Base-by-base conservation (phyloP, 164 flowering plant species). In the Nelumbo lutea region DNA sequence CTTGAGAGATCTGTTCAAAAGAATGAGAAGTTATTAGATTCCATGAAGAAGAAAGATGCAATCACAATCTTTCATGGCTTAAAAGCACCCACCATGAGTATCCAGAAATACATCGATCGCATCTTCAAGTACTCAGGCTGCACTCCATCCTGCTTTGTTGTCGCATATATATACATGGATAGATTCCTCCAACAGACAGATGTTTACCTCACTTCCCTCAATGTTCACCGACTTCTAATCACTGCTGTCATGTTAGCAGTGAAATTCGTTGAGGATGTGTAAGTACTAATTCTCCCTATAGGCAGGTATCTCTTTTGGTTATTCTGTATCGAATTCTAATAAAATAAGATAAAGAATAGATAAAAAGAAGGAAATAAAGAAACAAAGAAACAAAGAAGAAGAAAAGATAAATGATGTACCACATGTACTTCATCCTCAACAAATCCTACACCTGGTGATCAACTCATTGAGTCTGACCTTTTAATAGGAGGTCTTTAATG, bases 91-190 rank as follows among this genome's bases (percentile, higher is more conserved):
- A 64, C 77, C 27, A 47, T 91, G 58, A 75, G 85, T 75, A 84
- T 94, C 63, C 80, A 70, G 62, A 88, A 86, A 43, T 94, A 94
- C 62, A 67, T 89, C 9, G 90, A 90, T 56, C 87, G 98, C 41
- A 89, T 94, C 66, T 91, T 83, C 83, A 90, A 86, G 87, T 94
- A 94, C 66, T 74, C 91, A 9, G 77, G 80, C 65, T 91, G 96
- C 82, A 94, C 97, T 74, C 90, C 95, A 2, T 84, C 97, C 15
- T 91, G 98, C 82, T 91, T 91, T 73, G 83, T 91, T 58, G 68
- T 90, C 46, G 96, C 96, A 51, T 71, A 82, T 6, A 84, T 90
- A n/a, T 94, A 90, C 66, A 62, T 94, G 68, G 96, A 86, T 52
- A 84, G 86, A 75, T 88, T 78, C 73, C 78, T 91, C 43, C 77